phyloP scores from a whole-genome alignment of 2,329 filamentous ascomycete species.

The Epichloe glyceriae region DNA sequence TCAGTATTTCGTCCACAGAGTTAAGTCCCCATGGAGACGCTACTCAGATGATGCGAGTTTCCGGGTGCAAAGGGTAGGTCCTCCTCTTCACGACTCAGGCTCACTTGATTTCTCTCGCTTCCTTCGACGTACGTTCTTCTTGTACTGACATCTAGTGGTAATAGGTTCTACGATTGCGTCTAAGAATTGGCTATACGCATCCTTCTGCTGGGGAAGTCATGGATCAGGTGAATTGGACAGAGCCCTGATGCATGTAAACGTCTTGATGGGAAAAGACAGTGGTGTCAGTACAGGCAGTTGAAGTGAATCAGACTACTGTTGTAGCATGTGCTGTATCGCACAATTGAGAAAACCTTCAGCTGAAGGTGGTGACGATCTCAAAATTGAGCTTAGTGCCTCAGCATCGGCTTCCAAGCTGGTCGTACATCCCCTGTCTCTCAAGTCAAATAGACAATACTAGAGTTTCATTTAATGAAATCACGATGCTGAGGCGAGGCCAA shows the following conservation, averaged over 20 bases:
- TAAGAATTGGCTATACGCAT: constrained; percentile 72
- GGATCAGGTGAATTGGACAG: constrained; percentile 95
- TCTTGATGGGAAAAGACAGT: background rate
- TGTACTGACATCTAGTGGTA: constrained; percentile 7
- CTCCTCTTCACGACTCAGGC: background rate
- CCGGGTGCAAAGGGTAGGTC: constrained; percentile 75
- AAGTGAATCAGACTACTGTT: background rate
- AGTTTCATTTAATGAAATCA: no score
- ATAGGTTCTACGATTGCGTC: constrained; percentile 70
- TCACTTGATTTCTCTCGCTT: background rate
- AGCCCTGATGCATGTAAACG: constrained; percentile 40
- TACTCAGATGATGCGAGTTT: constrained; percentile 81
- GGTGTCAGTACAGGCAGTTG: background rate
- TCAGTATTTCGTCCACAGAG: constrained; percentile 74
- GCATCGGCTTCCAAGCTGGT: background rate
- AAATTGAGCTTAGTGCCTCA: background rate
- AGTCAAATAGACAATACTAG: background rate
- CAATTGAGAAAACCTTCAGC: background rate
- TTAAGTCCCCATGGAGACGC: constrained; percentile 68
- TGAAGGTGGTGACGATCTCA: background rate
- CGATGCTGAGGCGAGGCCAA: no score
- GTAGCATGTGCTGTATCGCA: background rate
- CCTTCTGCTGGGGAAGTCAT: constrained; percentile 57
- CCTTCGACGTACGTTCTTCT: background rate
- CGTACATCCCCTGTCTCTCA: background rate